phyloP scores from a whole-genome alignment of 2,329 filamentous ascomycete genomes.

The Fusarium devonianum region DNA sequence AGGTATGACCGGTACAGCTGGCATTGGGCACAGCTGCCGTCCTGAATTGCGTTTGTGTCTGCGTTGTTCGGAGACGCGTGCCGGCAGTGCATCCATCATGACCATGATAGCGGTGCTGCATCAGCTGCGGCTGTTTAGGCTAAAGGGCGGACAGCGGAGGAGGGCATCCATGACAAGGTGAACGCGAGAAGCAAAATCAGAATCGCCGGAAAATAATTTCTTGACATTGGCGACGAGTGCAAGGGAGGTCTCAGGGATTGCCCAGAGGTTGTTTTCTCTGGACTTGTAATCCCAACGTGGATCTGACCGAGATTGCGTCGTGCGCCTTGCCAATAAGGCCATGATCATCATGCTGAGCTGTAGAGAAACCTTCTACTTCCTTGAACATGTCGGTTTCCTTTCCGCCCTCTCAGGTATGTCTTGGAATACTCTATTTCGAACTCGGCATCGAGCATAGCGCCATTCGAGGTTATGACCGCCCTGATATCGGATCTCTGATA shows the following conservation, averaged over 20 bases:
- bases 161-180: neutral
- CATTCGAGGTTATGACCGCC: neutral
- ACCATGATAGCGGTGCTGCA: constrained; percentile 13
- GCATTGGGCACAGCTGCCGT: no score
- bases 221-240: constrained; percentile 12
- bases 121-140: constrained; percentile 16
- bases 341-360: no score
- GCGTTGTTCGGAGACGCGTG: constrained; percentile 6
- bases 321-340: neutral
- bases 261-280: no score
- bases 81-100: constrained; percentile 22
- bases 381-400: constrained; percentile 9
- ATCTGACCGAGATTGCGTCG: constrained; percentile 14
- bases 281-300: no score
- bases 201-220: constrained; percentile 4
- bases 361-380: neutral
- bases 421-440: constrained; percentile 24
- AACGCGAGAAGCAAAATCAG: constrained; percentile 2
- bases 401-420: constrained; percentile 2
- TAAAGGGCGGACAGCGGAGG: neutral
- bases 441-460: neutral
- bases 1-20: no score
- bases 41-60: no score
- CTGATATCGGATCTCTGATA: neutral
- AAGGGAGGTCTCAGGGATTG: no score